Evolutionary conservation across 768 basidiomycete genomes (phyloP).

Genomic region (Hygrophorus russula): DNA sequence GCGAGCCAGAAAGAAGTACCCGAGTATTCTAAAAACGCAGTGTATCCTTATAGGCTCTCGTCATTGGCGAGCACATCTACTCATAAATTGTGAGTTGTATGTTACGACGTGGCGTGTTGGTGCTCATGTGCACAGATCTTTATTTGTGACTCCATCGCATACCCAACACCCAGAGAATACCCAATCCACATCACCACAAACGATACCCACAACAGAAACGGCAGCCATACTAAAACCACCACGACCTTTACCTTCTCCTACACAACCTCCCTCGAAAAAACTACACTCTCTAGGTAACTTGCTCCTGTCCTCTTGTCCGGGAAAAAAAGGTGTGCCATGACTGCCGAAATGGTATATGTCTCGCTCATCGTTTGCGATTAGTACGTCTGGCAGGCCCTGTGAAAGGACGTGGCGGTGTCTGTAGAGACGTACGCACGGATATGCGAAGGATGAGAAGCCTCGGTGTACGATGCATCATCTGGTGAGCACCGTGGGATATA

Average conservation of each 20-base stretch:
- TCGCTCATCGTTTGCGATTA: constrained; percentile 14
- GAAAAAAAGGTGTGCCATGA: constrained; percentile 67
- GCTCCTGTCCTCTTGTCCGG: constrained; percentile 83
- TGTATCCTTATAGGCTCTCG: neutral
- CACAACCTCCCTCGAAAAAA: constrained; percentile 9
- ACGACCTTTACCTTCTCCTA: constrained; percentile 6
- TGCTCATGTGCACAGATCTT: neutral
- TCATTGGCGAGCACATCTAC: neutral
- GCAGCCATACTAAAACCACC: neutral
- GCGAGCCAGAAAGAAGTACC: no score
- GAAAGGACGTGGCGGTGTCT: constrained; percentile 72
- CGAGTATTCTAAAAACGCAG: neutral
- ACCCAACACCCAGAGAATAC: neutral
- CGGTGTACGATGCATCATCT: constrained; percentile 74
- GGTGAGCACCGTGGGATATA: constrained; percentile 31
- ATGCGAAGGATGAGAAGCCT: constrained; percentile 61
- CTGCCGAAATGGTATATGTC: neutral
- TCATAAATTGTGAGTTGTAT: neutral
- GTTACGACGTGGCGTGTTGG: neutral
- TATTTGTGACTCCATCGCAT: neutral
- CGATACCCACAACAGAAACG: neutral
- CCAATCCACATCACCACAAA: no score
- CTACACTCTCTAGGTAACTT: constrained; percentile 64
- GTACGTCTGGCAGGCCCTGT: constrained; percentile 67
- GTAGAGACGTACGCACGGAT: constrained; percentile 72